phyloP scores from a whole-genome alignment of 225 moss, liverwort and hornwort genomes.

The Neckera pumila region DNA sequence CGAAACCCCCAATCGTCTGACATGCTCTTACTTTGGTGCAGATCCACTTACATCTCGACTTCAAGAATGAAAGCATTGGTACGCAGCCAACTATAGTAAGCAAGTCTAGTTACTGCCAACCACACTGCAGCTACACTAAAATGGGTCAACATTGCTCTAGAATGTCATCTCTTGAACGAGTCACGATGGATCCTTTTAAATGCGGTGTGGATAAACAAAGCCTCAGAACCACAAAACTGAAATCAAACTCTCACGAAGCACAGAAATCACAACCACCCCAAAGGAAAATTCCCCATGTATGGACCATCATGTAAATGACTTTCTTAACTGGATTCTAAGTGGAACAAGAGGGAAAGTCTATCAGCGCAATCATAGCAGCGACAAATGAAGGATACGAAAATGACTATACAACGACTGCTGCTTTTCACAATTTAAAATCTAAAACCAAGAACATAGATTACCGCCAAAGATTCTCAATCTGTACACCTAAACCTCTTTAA shows the following conservation, averaged over 20 bases:
- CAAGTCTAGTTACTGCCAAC: neutral
- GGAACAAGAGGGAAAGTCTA: neutral
- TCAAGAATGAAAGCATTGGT: neutral
- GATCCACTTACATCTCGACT: neutral
- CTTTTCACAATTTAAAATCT: neutral
- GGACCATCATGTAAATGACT: neutral
- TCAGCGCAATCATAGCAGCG: neutral
- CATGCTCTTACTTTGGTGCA: neutral
- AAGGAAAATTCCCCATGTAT: neutral
- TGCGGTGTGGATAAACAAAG: neutral
- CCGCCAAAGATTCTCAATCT: neutral
- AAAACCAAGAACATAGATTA: neutral
- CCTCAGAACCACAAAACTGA: neutral
- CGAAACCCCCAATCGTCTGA: neutral
- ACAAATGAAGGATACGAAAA: neutral
- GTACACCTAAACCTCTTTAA: neutral
- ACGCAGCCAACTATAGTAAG: neutral
- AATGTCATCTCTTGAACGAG: neutral
- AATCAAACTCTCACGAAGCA: neutral
- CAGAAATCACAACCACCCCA: neutral
- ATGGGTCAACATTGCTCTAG: neutral
- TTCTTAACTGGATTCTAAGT: neutral
- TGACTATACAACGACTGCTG: neutral
- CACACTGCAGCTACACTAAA: neutral
- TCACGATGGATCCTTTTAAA: neutral